Conservation (phyloP, 176 grass and related monocot species). For the Themeda triandra region DNA sequence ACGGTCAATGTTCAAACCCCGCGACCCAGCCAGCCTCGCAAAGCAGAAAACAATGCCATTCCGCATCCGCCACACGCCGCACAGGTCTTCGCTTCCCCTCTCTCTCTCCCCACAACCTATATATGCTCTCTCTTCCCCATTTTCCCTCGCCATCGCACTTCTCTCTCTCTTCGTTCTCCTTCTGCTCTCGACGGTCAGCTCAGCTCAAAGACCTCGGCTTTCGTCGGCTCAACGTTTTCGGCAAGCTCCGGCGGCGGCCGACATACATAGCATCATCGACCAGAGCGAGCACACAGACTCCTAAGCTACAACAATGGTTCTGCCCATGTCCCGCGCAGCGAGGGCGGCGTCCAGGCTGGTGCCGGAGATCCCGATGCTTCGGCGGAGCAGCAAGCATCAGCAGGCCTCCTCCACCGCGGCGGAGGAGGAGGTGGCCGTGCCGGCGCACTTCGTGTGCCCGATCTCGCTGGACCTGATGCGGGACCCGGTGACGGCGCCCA, state of each 20-base stretch:
- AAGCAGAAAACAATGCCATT: not conserved
- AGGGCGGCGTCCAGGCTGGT: conserved; percentile 33
- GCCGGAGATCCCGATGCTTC: conserved; percentile 26
- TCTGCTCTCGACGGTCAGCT: not conserved
- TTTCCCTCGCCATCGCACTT: not conserved
- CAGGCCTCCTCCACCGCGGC: not conserved
- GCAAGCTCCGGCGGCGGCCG: not conserved
- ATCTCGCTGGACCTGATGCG: conserved; percentile 87
- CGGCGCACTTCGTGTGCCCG: conserved; percentile 75
- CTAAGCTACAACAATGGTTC: not conserved
- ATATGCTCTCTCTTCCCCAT: conserved; percentile 11
- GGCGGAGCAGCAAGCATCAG: conserved; percentile 1
- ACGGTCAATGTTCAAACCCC: conserved; percentile 72
- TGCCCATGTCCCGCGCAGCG: conserved; percentile 29
- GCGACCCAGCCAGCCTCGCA: not conserved
- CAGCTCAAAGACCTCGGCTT: not conserved
- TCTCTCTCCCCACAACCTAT: conserved; percentile 37
- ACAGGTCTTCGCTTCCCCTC: not conserved
- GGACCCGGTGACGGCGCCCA: conserved; percentile 72
- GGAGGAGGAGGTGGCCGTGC: conserved; percentile 15
- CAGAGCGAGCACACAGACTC: not conserved
- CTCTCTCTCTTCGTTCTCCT: not conserved
- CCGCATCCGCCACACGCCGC: conserved; percentile 7
- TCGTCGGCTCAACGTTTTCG: not conserved
- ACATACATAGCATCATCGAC: not conserved